Percentiles rank a stretch among this genome's conserved stretches.
phyloP scores from a whole-genome alignment of 2,329 filamentous ascomycete genomes.

The Diplodia mutila region DNA sequence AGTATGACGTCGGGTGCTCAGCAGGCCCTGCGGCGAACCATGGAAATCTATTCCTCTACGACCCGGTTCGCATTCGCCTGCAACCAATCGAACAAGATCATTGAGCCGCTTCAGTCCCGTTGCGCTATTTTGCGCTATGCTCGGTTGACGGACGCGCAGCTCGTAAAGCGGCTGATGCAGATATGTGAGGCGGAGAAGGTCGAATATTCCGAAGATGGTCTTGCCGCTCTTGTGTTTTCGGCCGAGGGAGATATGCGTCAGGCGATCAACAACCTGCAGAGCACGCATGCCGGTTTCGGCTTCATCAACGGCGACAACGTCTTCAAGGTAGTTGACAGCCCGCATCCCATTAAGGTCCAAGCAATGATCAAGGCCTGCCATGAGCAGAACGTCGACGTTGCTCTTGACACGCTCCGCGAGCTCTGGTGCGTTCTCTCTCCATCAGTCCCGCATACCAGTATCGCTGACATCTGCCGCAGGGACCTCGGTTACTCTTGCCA shows the following conservation, averaged over 20 bases:
- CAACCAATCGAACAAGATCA: conserved; percentile 99
- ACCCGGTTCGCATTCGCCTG: conserved; percentile 97
- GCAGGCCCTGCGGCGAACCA: conserved; percentile 90
- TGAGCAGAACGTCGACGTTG: conserved; percentile 86
- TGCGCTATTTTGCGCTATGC: conserved; percentile 96
- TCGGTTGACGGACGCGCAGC: conserved; percentile 86
- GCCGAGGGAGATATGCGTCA: conserved; percentile 99
- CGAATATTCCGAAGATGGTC: conserved; percentile 86
- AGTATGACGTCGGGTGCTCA: conserved; percentile 96
- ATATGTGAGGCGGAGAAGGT: conserved; percentile 93
- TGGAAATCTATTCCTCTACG: conserved; percentile 98
- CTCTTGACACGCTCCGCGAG: conserved; percentile 83
- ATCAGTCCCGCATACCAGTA: neutral
- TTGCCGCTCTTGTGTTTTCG: conserved; percentile 95
- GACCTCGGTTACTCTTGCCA: conserved; percentile 95
- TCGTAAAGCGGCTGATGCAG: conserved; percentile 87
- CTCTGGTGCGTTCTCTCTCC: conserved; percentile 67
- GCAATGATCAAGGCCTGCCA: conserved; percentile 98
- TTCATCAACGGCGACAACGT: conserved; percentile 98
- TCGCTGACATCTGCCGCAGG: conserved; percentile 42
- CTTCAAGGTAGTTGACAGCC: conserved; percentile 95
- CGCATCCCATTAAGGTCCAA: conserved; percentile 97
- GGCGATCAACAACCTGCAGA: conserved; percentile 97
- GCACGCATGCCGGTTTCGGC: conserved; percentile 88
- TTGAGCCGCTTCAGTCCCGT: conserved; percentile 95